Base-by-base conservation (phyloP, 2,329 filamentous ascomycete species). In the Kalmusia sp. region DNA sequence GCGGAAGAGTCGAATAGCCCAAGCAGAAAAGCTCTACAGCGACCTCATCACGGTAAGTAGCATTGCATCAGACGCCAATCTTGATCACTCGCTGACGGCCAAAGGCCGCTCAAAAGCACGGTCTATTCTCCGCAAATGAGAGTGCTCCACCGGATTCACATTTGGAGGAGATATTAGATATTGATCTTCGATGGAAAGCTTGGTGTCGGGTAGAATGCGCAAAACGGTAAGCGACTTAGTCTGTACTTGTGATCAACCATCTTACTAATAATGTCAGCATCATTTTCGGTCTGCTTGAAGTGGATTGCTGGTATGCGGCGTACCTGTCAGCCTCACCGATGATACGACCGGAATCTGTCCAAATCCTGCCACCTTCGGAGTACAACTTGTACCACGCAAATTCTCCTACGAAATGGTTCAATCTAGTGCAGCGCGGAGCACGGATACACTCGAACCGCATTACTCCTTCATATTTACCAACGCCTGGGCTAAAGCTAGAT, bases 121-220 rank as follows among this genome's bases (percentile, higher is more conserved):
- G 80, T 0, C 67, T 84, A 1, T 82, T 84, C 51, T 75, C 76
- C 12, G 76, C 77, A 3, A 79, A 72, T 4, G 80, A 83, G 57
- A 62, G 63, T 21, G 55, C 57, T 4, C 55, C 65, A 15, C 59
- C 70, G 2, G 71, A 69, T 35, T 73, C 76, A 15, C 62, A 81
- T 3, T 75, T 81, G 19, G 77, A 79, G 22, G 68, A 74, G 4
- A 71, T 80, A 6, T 65, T 76, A 12, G 76, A 80, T 55, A 71
- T 78, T 28, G 77, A 81, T 43, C 66, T 72, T 21, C 69, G 76
- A 58, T 84, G 81, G 81, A 81, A 79, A 58, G 77, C 79, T 2
- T 84, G 81, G 81, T 76, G 77, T 55, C 78, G 79, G 43, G 74
- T 83, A 6, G 81, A 84, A 64, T 82, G 79, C 40, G 74, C 73